A percentile compares a stretch with the other conserved stretches of the same genome.
Conservation (phyloP, 768 basidiomycete genomes). For the Cantharellus anzutake region DNA sequence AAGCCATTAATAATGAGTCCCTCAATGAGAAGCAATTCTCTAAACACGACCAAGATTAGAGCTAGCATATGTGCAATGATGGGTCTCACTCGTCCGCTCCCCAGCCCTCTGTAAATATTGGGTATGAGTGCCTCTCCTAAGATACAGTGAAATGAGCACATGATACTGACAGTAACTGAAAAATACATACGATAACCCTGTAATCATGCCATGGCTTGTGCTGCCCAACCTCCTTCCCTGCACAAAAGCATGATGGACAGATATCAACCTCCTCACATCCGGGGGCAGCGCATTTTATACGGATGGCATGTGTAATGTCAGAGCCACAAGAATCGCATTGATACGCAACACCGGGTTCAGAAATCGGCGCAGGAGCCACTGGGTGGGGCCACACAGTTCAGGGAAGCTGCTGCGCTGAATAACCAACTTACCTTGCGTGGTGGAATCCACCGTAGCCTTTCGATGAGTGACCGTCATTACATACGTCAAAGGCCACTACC, state of each 20-base stretch:
- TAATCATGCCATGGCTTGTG: constrained; percentile 82
- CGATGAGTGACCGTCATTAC: not conserved
- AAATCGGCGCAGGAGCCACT: not conserved
- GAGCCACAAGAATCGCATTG: constrained; percentile 67
- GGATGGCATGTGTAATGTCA: constrained; percentile 90
- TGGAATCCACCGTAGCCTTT: not conserved
- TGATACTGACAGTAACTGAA: not conserved
- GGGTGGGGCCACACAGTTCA: not conserved
- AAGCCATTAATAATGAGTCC: constrained; percentile 69
- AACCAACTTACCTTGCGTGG: not conserved
- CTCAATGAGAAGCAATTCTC: constrained; percentile 77
- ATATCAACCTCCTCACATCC: constrained; percentile 71
- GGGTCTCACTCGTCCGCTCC: constrained; percentile 79
- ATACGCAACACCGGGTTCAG: constrained; percentile 63
- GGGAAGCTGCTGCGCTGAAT: not conserved
- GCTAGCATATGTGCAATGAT: not conserved
- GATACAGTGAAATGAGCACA: constrained; percentile 4
- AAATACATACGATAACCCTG: constrained; percentile 57
- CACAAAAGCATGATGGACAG: constrained; percentile 82
- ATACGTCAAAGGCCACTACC: not conserved
- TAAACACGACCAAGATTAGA: constrained; percentile 14
- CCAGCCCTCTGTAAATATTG: constrained; percentile 91
- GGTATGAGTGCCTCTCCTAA: constrained; percentile 90
- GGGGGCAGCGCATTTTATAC: constrained; percentile 86
- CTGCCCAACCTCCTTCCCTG: constrained; percentile 70